Evolutionary conservation across 371 early-diverging fungal genomes (phyloP).

Genomic region (Mortierella sp.): DNA sequence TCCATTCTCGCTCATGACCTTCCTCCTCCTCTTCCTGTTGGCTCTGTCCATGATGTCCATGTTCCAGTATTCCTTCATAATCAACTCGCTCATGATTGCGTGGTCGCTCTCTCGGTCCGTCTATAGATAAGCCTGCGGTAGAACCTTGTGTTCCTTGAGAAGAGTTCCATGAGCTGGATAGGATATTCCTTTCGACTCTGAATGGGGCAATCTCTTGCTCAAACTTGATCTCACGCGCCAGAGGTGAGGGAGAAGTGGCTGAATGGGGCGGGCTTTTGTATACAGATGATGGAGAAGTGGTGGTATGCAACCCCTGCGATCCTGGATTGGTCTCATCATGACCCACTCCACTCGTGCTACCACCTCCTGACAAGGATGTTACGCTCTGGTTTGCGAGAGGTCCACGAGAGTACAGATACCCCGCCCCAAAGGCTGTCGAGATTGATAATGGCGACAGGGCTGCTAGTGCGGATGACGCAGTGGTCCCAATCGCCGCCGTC

Average conservation of each 20-base stretch:
- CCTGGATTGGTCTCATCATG: no score
- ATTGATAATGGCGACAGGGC: no score
- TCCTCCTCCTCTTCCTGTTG: neutral
- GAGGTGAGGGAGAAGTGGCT: slow-evolving; percentile 27
- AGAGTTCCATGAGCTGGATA: neutral
- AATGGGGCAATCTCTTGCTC: no score
- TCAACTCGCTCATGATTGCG: slow-evolving; percentile 1
- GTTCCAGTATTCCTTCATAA: neutral
- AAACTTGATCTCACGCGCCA: slow-evolving; percentile 43
- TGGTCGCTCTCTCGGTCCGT: slow-evolving; percentile 5
- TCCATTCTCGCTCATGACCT: slow-evolving; percentile 5
- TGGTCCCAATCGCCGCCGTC: no score
- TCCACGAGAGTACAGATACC: no score
- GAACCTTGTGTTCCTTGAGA: neutral
- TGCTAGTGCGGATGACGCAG: no score
- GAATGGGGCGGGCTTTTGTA: slow-evolving; percentile 34
- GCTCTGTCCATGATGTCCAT: slow-evolving; percentile 1
- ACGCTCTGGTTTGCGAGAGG: no score
- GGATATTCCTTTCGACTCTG: no score
- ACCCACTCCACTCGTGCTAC: no score
- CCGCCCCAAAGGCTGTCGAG: no score
- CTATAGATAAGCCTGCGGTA: slow-evolving; percentile 4
- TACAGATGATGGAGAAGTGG: neutral
- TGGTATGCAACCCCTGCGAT: no score
- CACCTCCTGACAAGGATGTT: no score